Conservation (phyloP, 202 grass and related monocot species). For the Hordeum pubiflorum region DNA sequence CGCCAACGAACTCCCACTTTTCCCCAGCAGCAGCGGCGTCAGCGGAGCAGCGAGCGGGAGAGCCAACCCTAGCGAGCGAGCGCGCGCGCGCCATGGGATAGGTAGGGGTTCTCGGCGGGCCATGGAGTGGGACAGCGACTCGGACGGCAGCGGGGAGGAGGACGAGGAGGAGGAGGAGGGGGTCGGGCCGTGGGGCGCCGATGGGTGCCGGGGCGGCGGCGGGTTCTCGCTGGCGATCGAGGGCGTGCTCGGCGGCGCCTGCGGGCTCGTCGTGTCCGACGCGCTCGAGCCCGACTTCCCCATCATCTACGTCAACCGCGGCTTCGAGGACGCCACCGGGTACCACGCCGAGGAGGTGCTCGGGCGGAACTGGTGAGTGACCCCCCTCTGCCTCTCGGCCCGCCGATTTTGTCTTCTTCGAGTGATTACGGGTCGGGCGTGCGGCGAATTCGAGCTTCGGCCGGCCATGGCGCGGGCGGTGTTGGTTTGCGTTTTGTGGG, state of each 20-base stretch:
- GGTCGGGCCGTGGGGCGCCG: neutral
- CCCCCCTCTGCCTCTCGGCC: neutral
- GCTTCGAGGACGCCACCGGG: constrained; percentile 76
- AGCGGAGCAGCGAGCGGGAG: neutral
- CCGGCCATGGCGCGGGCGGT: neutral
- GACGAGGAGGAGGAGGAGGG: constrained; percentile 46
- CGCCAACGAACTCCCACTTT: constrained; percentile 10
- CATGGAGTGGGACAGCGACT: constrained; percentile 99
- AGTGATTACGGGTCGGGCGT: neutral
- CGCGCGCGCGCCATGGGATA: constrained; percentile 15
- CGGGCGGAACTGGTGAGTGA: constrained; percentile 82
- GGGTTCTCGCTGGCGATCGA: constrained; percentile 64
- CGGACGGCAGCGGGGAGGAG: constrained; percentile 47
- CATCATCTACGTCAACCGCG: constrained; percentile 94
- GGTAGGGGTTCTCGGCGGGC: neutral
- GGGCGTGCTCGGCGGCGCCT: constrained; percentile 60
- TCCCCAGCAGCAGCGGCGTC: neutral
- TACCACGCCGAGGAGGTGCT: constrained; percentile 97
- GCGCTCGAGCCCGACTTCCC: constrained; percentile 87
- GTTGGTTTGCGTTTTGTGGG: neutral
- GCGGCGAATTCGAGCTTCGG: neutral
- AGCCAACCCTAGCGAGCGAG: neutral
- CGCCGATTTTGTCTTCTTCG: neutral
- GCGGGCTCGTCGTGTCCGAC: constrained; percentile 84
- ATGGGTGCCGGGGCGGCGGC: neutral